Base-by-base conservation (phyloP, 2,329 filamentous ascomycete genomes). In the Neonectria faginata region DNA sequence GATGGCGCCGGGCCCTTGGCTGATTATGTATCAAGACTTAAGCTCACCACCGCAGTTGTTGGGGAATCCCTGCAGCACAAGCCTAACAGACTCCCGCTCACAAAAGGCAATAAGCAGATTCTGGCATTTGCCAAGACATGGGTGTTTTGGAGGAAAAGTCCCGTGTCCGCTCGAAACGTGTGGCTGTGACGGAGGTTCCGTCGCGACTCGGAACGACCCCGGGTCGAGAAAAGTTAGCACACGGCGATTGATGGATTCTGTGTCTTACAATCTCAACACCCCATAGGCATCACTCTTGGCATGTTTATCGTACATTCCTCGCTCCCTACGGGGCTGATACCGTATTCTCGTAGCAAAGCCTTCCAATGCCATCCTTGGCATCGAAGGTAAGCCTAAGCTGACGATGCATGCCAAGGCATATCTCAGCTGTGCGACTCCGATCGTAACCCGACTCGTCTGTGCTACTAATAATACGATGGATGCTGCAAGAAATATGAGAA, bases 121-220 rank as follows among this genome's bases (percentile, higher is more conserved):
- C 14, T 36, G 29, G 12, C 14, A 29, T 41, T 54, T 48, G 50
- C 53, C 33, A 57, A 52, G 45, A 18, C 3, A 7, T 31, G 12
- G 20, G 27, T 2, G 8, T 3, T 39, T 25, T 29, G 6, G 31
- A 16, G 25, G 20, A 6, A 6, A 8, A 14, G 44, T 14, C n/a
- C 33, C 16, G 16, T 39, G 41, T 47, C 57, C 41, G 22, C 22
- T 41, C 20, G 18, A 12, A 16, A n/a, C 22, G 54, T 29, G 60
- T 52, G 48, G 48, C 41, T 44, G 42, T 22, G 48, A 33, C 42
- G 31, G 60, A 39, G 29, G 29, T 54, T 63, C 60, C 60, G 60
- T 55, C 48, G 55, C 20, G 55, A n/a, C 10, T 42, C 60, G 60
- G 60, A 58, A 63, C 42, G 42, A 12, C 14, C 25, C 54, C 42